Percentiles rank a stretch among this genome's conserved stretches.
phyloP scores from a whole-genome alignment of 2,329 filamentous ascomycete genomes.

The Alternaria solani region DNA sequence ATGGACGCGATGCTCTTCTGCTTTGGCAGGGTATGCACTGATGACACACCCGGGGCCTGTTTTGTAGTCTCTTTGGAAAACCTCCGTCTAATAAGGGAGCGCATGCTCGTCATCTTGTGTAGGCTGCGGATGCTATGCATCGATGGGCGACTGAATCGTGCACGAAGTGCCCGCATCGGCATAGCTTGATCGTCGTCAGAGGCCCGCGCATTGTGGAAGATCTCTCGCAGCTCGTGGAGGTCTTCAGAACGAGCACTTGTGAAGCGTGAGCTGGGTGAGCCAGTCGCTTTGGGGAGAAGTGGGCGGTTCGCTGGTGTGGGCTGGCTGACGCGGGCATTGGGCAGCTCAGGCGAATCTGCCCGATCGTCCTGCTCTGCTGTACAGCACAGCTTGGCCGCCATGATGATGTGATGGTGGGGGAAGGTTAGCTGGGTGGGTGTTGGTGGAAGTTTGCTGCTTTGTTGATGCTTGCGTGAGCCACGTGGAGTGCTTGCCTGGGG shows the following conservation, averaged over 20 bases:
- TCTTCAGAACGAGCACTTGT: conserved; percentile 44
- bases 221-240: conserved; percentile 44
- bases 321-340: conserved; percentile 42
- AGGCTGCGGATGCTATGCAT: conserved; percentile 45
- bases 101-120: conserved; percentile 48
- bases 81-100: conserved; percentile 43
- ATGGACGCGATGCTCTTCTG: conserved; percentile 15
- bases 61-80: conserved; percentile 40
- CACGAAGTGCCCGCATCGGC: conserved; percentile 23
- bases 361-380: conserved; percentile 40
- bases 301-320: conserved; percentile 38
- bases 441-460: conserved; percentile 1
- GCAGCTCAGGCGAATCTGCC: conserved; percentile 42
- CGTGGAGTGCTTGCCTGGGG: conserved; percentile 6
- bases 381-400: conserved; percentile 48
- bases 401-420: conserved; percentile 13
- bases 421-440: neutral
- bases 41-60: conserved; percentile 13
- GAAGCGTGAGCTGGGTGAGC: conserved; percentile 37
- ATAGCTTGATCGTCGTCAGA: conserved; percentile 17
- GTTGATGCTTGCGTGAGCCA: conserved; percentile 6
- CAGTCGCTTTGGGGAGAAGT: conserved; percentile 26
- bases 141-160: conserved; percentile 37
- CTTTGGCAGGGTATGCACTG: conserved; percentile 9
- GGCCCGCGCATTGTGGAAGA: conserved; percentile 42